Evolutionary conservation across 495 filamentous ascomycete species (phyloP), one percentile per base, ranked within the genome.

Genomic region (Annulohypoxylon maeteangense): DNA sequence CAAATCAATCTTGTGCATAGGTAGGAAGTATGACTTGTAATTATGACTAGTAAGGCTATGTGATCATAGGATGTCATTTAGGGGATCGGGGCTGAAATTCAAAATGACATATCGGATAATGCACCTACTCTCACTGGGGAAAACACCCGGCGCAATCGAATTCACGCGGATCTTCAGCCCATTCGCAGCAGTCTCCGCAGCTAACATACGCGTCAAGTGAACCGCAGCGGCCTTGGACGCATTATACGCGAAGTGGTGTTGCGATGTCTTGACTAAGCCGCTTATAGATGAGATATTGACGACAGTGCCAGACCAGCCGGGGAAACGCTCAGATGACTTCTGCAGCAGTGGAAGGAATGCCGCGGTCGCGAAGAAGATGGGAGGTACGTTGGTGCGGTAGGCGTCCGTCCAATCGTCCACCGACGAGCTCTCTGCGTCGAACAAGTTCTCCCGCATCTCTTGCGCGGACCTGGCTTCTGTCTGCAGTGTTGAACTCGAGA

Each of bases 201-300:
- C 91, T 55, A 95, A 81, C 62, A 91, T 89, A n/a, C 90, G 82
- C 53, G 82, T 87, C 62, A 95, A 76, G 75, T 94, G 92, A 77
- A 92, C 90, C 70, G 93, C 76, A 0, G 90, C 92, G 2, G 90
- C 92, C 81, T 94, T 95, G 76, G 81, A 87, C 16, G 91, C 88
- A 61, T 84, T 87, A 76, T 95, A 94, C 22, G 90, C 90, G 76
- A 90, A 94, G 5, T 91, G 94, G 70, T 91, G 88, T 50, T 94
- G 78, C 1, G 84, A 72, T 12, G 91, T 91, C 7, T 93, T 91
- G 5, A 90, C 84, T 3, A 95, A 76, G 1, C 89, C 92, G 77
- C 94, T 92, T 54, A 95, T 85, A 61, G 85, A 89, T 12, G 91
- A 91, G 71, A 95, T 92, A 78, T 95, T 90, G 75, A 95, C 90